Evolutionary conservation across 2,329 filamentous ascomycete species (phyloP).

Genomic region (Pseudocercospora vitis): DNA sequence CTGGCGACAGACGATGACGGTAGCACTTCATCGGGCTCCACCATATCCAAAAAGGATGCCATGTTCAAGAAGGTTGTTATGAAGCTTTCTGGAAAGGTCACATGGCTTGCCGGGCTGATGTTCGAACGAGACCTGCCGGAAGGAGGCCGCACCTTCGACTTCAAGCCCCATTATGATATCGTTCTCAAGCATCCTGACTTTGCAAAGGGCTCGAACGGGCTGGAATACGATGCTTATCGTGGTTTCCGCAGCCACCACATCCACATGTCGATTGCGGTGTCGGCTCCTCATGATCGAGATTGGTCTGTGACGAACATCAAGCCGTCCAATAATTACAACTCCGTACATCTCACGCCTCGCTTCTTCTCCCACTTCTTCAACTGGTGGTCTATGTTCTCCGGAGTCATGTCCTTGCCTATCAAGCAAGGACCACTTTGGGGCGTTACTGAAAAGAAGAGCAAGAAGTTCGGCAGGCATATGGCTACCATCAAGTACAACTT

Average conservation of each 20-base stretch:
- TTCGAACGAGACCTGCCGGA: constrained; percentile 81
- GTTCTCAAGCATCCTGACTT: constrained; percentile 78
- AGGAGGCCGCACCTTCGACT: constrained; percentile 76
- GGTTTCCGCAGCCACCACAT: constrained; percentile 98
- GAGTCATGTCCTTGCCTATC: constrained; percentile 89
- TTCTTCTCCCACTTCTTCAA: constrained; percentile 98
- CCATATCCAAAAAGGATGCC: constrained; percentile 69
- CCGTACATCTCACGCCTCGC: constrained; percentile 86
- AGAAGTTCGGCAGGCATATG: constrained; percentile 95
- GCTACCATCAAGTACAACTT: constrained; percentile 99
- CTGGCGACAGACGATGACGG: constrained; percentile 54
- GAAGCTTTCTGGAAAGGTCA: constrained; percentile 95
- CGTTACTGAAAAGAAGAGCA: constrained; percentile 91
- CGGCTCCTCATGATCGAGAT: constrained; percentile 81
- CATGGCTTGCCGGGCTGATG: constrained; percentile 85
- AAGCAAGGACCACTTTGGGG: constrained; percentile 91
- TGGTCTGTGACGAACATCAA: constrained; percentile 76
- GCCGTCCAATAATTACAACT: constrained; percentile 89
- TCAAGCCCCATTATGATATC: constrained; percentile 89
- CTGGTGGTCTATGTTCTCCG: constrained; percentile 97
- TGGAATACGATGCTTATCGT: constrained; percentile 83
- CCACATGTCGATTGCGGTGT: constrained; percentile 87
- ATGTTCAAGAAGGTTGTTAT: constrained; percentile 97
- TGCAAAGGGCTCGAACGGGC: constrained; percentile 57
- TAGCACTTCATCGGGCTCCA: constrained; percentile 59